A percentile compares a stretch with the other conserved stretches of the same genome.
Conservation (phyloP, 805 yeast species). For the Teunomyces aglyptinius region DNA sequence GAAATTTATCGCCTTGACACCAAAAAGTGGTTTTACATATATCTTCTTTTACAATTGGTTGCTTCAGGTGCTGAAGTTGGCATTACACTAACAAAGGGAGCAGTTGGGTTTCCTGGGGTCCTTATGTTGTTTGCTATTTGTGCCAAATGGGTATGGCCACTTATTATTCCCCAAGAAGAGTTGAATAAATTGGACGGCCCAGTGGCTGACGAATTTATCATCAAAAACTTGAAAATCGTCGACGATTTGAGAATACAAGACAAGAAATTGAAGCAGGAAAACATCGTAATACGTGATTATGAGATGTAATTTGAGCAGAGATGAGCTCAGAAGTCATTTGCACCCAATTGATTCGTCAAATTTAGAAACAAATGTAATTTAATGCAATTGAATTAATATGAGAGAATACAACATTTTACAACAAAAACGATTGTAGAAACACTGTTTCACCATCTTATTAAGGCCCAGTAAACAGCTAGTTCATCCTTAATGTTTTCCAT, state of each 20-base stretch:
- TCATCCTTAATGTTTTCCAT: too few species aligned
- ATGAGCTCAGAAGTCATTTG: background rate
- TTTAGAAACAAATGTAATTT: too few species aligned
- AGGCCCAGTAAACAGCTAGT: too few species aligned
- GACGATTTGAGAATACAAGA: constrained; percentile 7
- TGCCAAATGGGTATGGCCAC: constrained; percentile 58
- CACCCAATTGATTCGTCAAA: background rate
- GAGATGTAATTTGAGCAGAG: background rate
- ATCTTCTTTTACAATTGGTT: constrained; percentile 54
- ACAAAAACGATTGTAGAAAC: too few species aligned
- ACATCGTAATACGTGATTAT: background rate
- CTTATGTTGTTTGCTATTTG: constrained; percentile 67
- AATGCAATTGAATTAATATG: too few species aligned
- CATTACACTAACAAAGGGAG: constrained; percentile 82
- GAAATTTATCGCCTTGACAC: constrained; percentile 27
- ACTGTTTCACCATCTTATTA: too few species aligned
- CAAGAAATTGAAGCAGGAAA: constrained; percentile 1
- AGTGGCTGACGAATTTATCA: constrained; percentile 55
- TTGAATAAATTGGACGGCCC: constrained; percentile 63
- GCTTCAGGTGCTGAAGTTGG: constrained; percentile 82
- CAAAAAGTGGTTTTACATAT: constrained; percentile 53
- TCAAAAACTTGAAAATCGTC: constrained; percentile 41
- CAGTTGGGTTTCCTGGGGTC: constrained; percentile 92
- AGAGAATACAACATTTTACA: too few species aligned
- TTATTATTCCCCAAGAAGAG: constrained; percentile 59